A percentile compares a stretch with the other conserved stretches of the same genome.
Conservation (phyloP, 352 stramenopile genomes). For the Phytophthora colocasiae region DNA sequence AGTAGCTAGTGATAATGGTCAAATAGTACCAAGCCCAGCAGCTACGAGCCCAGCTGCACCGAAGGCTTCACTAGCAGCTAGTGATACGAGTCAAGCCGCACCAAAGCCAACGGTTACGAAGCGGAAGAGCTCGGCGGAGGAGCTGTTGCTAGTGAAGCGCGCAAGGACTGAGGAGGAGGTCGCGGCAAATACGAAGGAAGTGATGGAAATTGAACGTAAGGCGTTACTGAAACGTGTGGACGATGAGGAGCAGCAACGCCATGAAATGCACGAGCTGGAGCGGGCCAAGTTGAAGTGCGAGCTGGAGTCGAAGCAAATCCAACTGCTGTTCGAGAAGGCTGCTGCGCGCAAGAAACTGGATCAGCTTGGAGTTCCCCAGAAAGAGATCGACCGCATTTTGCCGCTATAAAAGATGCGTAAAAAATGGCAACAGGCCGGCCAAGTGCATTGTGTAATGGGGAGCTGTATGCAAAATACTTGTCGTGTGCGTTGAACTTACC, state of each 20-base stretch:
- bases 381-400: constrained; percentile 52
- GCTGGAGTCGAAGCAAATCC: constrained; percentile 42
- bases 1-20: no score
- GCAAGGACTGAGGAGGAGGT: constrained; percentile 13
- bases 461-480: no score
- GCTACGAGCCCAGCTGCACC: no score
- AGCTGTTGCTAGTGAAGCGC: constrained; percentile 17
- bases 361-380: constrained; percentile 48
- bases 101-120: constrained; percentile 7
- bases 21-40: not conserved
- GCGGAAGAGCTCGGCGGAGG: constrained; percentile 22
- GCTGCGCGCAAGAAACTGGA: constrained; percentile 54
- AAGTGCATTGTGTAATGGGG: no score
- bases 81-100: constrained; percentile 1
- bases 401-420: constrained; percentile 29
- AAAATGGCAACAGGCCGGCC: not conserved
- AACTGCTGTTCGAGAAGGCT: constrained; percentile 56
- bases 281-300: constrained; percentile 36
- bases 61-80: not conserved
- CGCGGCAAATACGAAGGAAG: constrained; percentile 6
- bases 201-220: constrained; percentile 29
- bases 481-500: no score
- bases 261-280: constrained; percentile 35
- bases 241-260: constrained; percentile 41
- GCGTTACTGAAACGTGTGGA: constrained; percentile 34